A percentile compares a stretch with the other conserved stretches of the same genome.
Evolutionary conservation across 106 monocot species (phyloP).

Genomic region (Allium fistulosum): DNA sequence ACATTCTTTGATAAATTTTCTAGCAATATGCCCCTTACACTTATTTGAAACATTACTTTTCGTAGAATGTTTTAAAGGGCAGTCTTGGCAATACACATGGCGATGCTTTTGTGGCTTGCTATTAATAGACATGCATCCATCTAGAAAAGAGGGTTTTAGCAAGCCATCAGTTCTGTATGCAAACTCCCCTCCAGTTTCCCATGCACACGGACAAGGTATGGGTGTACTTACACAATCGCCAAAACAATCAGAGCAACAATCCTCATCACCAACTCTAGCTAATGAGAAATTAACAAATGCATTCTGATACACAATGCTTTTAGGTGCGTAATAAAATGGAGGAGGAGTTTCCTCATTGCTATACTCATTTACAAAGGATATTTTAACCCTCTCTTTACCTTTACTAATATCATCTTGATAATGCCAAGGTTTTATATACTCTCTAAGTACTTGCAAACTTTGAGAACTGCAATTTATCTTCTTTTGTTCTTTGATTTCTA

Average conservation of each 20-base stretch:
- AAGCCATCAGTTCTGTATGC: slow-evolving; percentile 62
- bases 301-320: slow-evolving; percentile 59
- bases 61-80: slow-evolving; percentile 43
- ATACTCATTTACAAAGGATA: slow-evolving; percentile 43
- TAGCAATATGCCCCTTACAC: slow-evolving; percentile 64
- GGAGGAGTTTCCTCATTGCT: slow-evolving; percentile 26
- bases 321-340: slow-evolving; percentile 54
- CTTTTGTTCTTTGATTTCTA: background rate
- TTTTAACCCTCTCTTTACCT: slow-evolving; percentile 62
- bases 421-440: slow-evolving; percentile 16
- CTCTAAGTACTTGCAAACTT: slow-evolving; percentile 14
- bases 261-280: slow-evolving; percentile 80
- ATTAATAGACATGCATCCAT: slow-evolving; percentile 39
- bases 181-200: slow-evolving; percentile 76
- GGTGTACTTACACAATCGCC: slow-evolving; percentile 56
- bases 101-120: slow-evolving; percentile 27
- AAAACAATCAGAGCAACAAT: slow-evolving; percentile 73
- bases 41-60: slow-evolving; percentile 31
- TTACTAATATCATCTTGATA: slow-evolving; percentile 60
- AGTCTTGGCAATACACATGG: slow-evolving; percentile 55
- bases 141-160: slow-evolving; percentile 51
- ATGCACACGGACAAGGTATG: slow-evolving; percentile 78
- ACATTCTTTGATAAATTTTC: slow-evolving; percentile 83
- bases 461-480: slow-evolving; percentile 1
- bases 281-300: slow-evolving; percentile 75